Evolutionary conservation across 2,329 filamentous ascomycete species (phyloP), one percentile per base, ranked within the genome.

Genomic region (Bimuria novae-zelandiae): DNA sequence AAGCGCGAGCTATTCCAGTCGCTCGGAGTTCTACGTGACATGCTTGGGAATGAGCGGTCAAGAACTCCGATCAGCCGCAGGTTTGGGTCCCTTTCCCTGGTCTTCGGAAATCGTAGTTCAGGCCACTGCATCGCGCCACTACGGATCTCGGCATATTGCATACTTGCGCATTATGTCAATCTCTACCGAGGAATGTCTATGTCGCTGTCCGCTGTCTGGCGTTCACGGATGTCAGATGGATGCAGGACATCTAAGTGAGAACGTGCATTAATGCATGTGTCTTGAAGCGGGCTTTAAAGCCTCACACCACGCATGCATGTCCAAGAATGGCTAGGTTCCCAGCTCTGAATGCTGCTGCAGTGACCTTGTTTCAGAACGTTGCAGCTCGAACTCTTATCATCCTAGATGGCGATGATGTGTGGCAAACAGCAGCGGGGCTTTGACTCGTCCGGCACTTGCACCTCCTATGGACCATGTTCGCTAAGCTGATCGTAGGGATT

Each of bases 311-410:
- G 43, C 44, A 47, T 16, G 5, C 3, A 16, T 29, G 8, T 17
- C 16, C 23, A 37, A 39, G 25, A 21, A 29, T 10, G 33, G 44
- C 11, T 46, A 36, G 14, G 22, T 19, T 14, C 21, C n/a, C 44
- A 21, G 23, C 23, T 37, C 11, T 4, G 16, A 29, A 16, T 23
- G n/a, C 14, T 23, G 43, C 43, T 46, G 30, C 30, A 35, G 30
- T 36, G 43, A 10, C 43, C 17, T n/a, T 17, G 30, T 46, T 46
- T 46, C 43, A 46, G 43, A 36, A 35, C 21, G 30, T 46, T 46
- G 19, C 43, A 27, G 21, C 30, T 36, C 22, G 19, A 14, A 5
- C 30, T 7, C 11, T 10, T 22, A 17, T 14, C 14, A n/a, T 17
- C 10, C 16, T 11, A 5, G 29, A 6, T 16, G 3, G 17, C 21